phyloP scores from a whole-genome alignment of 257 asterid genomes.

The Paulownia fortunei region DNA sequence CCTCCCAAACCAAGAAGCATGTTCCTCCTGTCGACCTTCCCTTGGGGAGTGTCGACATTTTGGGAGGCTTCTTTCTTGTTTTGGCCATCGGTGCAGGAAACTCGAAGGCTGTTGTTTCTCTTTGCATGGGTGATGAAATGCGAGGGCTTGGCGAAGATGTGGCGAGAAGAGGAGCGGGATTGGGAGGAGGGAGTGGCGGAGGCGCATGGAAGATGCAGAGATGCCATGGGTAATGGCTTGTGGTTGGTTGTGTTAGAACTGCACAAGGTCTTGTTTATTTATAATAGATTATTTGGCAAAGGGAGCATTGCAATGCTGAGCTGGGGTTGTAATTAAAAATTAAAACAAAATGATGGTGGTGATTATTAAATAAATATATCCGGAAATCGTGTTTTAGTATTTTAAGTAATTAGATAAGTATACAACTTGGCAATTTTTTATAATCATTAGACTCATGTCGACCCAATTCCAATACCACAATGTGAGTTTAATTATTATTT shows the following conservation, averaged over 20 bases:
- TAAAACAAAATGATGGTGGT: too few relatives aligned
- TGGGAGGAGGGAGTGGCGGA: neutral
- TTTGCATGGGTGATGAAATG: constrained; percentile 32
- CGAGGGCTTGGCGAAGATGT: constrained; percentile 28
- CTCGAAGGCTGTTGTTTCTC: constrained; percentile 19
- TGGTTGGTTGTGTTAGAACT: neutral
- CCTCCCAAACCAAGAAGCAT: constrained; percentile 49
- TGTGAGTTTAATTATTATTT: too few relatives aligned
- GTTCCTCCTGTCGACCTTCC: constrained; percentile 45
- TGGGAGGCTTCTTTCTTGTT: neutral
- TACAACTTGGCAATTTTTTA: too few relatives aligned
- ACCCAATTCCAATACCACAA: too few relatives aligned
- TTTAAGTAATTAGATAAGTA: too few relatives aligned
- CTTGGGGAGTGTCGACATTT: neutral
- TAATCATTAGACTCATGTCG: too few relatives aligned
- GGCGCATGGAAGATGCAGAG: constrained; percentile 19
- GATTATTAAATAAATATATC: too few relatives aligned
- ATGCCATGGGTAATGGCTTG: constrained; percentile 23
- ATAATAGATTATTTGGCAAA: neutral
- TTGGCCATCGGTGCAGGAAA: constrained; percentile 5
- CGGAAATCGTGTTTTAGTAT: too few relatives aligned
- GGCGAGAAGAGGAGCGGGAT: neutral
- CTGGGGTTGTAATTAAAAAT: too few relatives aligned
- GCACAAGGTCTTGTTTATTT: constrained; percentile 1
- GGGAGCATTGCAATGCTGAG: too few relatives aligned